Conservation (phyloP, 495 filamentous ascomycete species). For the Hypoxylon fragiforme region DNA sequence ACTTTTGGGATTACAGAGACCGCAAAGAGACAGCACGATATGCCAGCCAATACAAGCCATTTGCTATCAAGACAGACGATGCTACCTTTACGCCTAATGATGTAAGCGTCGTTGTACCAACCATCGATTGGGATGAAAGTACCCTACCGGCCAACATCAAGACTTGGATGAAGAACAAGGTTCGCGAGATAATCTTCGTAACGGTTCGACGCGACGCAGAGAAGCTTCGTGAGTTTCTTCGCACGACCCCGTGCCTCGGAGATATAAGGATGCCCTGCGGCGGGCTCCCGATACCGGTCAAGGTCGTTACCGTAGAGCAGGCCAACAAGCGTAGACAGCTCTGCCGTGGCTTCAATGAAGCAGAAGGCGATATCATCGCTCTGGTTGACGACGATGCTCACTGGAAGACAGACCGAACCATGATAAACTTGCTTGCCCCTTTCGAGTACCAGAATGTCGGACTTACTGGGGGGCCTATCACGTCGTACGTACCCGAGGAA, state of each 20-base stretch:
- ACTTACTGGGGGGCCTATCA: constrained; percentile 26
- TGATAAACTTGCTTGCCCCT: constrained; percentile 24
- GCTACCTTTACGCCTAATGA: too few species aligned
- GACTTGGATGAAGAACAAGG: constrained; percentile 8
- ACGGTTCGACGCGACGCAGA: not conserved
- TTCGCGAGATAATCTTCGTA: constrained; percentile 24
- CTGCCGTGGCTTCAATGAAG: constrained; percentile 18
- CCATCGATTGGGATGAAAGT: constrained; percentile 20
- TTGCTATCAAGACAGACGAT: too few species aligned
- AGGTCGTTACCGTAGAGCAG: constrained; percentile 2
- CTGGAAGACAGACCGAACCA: constrained; percentile 3
- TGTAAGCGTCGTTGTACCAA: constrained; percentile 21
- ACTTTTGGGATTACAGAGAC: constrained; percentile 24
- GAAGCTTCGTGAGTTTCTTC: not conserved
- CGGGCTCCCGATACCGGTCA: too few species aligned
- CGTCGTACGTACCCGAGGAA: constrained; percentile 17
- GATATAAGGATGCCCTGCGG: not conserved
- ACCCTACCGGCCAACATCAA: constrained; percentile 3
- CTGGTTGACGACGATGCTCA: constrained; percentile 29
- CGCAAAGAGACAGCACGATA: too few species aligned
- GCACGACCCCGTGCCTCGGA: not conserved
- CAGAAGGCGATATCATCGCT: constrained; percentile 14
- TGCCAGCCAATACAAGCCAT: too few species aligned
- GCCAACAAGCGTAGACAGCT: constrained; percentile 27
- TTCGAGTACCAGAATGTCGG: constrained; percentile 21